Evolutionary conservation across 1,284 basidiomycete species (phyloP), one percentile per base, ranked within the genome.

Genomic region (Melampsora larici-populina): DNA sequence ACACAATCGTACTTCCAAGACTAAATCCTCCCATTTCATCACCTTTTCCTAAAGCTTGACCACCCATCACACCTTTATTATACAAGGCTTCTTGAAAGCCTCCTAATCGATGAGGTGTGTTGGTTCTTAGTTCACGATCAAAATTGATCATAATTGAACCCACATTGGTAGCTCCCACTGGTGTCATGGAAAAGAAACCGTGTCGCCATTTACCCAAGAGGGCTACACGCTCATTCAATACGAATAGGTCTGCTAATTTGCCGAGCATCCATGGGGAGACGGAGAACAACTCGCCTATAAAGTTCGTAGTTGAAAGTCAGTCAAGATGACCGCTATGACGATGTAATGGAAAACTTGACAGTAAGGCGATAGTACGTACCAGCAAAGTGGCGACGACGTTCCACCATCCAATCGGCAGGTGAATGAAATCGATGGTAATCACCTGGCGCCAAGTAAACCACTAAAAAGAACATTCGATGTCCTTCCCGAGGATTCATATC

Each of bases 391-490:
- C 96, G 86, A 75, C 96, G 87, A 81, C 92, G 91, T 86, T 99
- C 95, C 29, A 97, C 97, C 8, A 99, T 94, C 97, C 96, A 98
- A 5, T 92, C 90, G 1, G 93, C 90, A 0, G 97, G 95, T 79
- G 90, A 92, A 85, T 99, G 96, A 88, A 97, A 99, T 51, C 94
- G 90, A 83, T 99, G 96, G 84, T 99, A 99, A 85, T 99, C 97
- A 0, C 97, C 97, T 0, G 96, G 96, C 0, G 96, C 96, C 74
- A 99, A 91, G 86, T 99, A 99, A 80, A 99, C 91, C 81, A 99
- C 96, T 64, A 91, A 87, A 85, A 98, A 99, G 86, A 90, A 96
- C 51, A 98, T 67, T 90, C 88, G 83, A 96, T 91, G 17, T 91
- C 92, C 4, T 89, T 87, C 81, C 88, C 88, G 7, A 83, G 80